These are phyloP conservation scores for Ascochyta koolunga DNA, from an alignment of 2,329 filamentous ascomycete genomes.

Conservation along the genomic window DNA sequence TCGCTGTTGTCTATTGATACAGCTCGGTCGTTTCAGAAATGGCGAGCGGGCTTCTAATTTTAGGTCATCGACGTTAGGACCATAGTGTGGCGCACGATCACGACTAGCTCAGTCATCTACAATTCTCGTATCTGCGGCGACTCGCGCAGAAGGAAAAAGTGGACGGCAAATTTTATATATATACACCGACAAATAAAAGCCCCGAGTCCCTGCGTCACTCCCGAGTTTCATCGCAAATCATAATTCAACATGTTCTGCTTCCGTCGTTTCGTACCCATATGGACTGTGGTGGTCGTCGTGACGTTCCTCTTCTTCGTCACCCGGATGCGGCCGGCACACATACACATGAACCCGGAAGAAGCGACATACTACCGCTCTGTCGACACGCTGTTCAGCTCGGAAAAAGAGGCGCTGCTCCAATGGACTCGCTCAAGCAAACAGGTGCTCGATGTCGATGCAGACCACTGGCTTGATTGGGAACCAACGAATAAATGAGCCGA, in stretches of 20 bases:
- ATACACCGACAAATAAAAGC: background rate
- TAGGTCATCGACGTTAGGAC: slow-evolving; percentile 12
- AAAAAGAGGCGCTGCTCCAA: slow-evolving; percentile 11
- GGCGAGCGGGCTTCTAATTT: slow-evolving; percentile 15
- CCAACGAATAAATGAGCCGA: background rate
- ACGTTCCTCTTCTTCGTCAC: slow-evolving; percentile 11
- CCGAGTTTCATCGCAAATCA: background rate
- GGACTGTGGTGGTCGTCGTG: slow-evolving; percentile 9
- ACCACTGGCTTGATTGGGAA: slow-evolving; percentile 4
- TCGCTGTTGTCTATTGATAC: slow-evolving; percentile 8
- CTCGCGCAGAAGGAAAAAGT: slow-evolving; percentile 15
- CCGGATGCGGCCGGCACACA: slow-evolving; percentile 6
- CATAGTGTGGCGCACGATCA: slow-evolving; percentile 8
- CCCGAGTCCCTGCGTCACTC: background rate
- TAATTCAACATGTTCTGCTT: slow-evolving; percentile 11
- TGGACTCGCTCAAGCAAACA: slow-evolving; percentile 14
- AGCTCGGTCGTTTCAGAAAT: slow-evolving; percentile 12
- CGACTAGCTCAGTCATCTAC: slow-evolving; percentile 8
- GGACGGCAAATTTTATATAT: slow-evolving; percentile 19
- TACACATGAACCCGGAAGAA: slow-evolving; percentile 8
- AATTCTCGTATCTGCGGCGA: slow-evolving; percentile 10
- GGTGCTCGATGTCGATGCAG: background rate
- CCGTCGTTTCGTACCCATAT: slow-evolving; percentile 14
- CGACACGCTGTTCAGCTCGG: slow-evolving; percentile 11
- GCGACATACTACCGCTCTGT: slow-evolving; percentile 11